Evolutionary conservation across 2,329 filamentous ascomycete genomes (phyloP).

Genomic region (Blumeria graminis): DNA sequence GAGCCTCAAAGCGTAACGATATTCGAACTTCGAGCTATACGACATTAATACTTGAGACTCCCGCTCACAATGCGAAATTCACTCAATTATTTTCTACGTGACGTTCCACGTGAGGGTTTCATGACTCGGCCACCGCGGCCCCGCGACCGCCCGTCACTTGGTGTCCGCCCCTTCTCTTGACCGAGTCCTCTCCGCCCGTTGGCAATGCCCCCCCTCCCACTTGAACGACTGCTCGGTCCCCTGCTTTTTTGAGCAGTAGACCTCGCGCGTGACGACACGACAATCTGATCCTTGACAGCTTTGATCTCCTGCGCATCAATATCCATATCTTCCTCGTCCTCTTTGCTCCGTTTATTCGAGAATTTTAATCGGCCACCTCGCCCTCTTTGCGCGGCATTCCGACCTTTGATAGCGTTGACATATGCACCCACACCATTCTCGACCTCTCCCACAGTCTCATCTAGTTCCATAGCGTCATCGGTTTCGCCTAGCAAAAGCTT

Average conservation of each 20-base stretch:
- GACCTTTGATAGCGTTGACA: conserved; percentile 42
- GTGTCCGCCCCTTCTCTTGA: conserved; percentile 13
- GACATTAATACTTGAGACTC: too few relatives aligned
- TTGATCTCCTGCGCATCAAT: conserved; percentile 24
- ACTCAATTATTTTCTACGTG: conserved; percentile 5
- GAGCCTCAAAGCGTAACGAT: too few relatives aligned
- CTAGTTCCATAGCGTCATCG: conserved; percentile 37
- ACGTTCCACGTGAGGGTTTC: conserved; percentile 13
- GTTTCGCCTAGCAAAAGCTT: conserved; percentile 50
- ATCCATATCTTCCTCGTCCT: conserved; percentile 27
- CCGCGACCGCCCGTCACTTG: neutral
- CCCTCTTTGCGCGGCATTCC: conserved; percentile 38
- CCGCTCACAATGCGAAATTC: too few relatives aligned
- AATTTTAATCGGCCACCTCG: conserved; percentile 47
- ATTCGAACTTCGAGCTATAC: too few relatives aligned
- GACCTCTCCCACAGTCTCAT: conserved; percentile 22
- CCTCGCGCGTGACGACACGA: conserved; percentile 5
- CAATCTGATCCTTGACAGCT: conserved; percentile 25
- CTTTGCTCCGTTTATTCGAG: conserved; percentile 35
- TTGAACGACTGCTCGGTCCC: conserved; percentile 5
- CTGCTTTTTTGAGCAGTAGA: too few relatives aligned
- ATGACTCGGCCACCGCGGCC: conserved; percentile 11
- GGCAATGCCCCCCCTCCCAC: conserved; percentile 23
- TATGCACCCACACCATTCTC: conserved; percentile 41
- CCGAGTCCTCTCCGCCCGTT: conserved; percentile 26